Base-by-base conservation (phyloP, 2,329 filamentous ascomycete species). In the Chaetomiaceae sp. region DNA sequence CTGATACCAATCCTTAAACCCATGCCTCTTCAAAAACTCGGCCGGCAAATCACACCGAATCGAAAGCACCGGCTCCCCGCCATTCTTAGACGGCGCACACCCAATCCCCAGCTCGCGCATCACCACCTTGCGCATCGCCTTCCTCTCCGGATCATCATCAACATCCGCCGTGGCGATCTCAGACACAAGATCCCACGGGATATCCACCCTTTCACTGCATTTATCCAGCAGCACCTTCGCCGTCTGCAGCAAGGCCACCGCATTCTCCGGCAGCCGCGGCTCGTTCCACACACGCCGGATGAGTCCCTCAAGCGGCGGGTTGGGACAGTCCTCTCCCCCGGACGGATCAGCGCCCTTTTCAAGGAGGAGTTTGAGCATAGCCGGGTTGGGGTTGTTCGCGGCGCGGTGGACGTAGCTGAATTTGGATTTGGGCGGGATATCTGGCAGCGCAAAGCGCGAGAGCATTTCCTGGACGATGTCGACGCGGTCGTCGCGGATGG, bases 371-470 rank as follows among this genome's bases (percentile, higher is more conserved):
- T 59, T 57, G 15, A 62, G 43, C 9, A 60, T 54, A 3, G 50
- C 46, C 2, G 47, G 51, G 37, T 60, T 56, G 1, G 55, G 55
- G 47, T 57, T 55, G 7, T 56, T 51, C 15, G 50, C 51, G 12
- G 58, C 60, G 31, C 56, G 53, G 38, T 61, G 54, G 34, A 63
- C 25, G 45, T 60, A 63, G 29, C 45, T 61, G 19, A 22, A 44
- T 11, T 39, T 47, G 11, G 50, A 23, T 2, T 27, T 20, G 6
- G 53, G 38, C 9, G 54, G 43, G 19, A 60, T 59, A 3, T 57
- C 47, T 1, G 61, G 61, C 19, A 62, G 47, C 12, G 49, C 53
- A 40, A 34, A 63, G 33, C 54, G 59, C 6, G 51, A 45, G 29
- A 62, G 46, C 37, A 63, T 61, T 15, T 59, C 55, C 23, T 55